Evolutionary conservation across 495 filamentous ascomycete genomes (phyloP), one percentile per base, ranked within the genome.

Genomic region (Aspergillus bridgeri): DNA sequence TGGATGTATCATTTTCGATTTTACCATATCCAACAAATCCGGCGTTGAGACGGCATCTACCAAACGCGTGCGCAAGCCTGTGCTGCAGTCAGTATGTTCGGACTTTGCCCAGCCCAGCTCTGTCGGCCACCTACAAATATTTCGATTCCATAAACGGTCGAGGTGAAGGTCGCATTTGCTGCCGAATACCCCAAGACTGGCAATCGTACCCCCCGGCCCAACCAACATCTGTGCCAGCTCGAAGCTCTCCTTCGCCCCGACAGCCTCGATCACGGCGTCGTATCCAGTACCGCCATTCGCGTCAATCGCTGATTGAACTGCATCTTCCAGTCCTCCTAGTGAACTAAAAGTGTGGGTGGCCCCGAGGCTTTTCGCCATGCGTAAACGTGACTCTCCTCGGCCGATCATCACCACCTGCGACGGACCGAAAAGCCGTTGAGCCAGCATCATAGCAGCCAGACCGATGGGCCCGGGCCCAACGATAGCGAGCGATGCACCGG

Each of bases 201-300:
- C 80, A 60, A 84, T 77, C 0, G 70, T 61, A 11, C 80, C 80
- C 5, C 78, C 79, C 0, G 75, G 65, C 5, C 72, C 79, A 3
- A 84, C 72, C 11, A 84, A 51, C n/a, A 72, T 63, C 61, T 81
- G 79, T 47, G 69, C 69, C 54, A 79, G 56, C 27, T 72, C 69
- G 59, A 82, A 78, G 4, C 73, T 78, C 17, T 69, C 72, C 6
- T 74, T 75, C 18, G 78, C 63, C 3, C 81, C 81, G 6, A 83
- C 81, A 5, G 76, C 79, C 62, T 84, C 81, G 51, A 84, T 79
- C 21, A 84, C 79, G 25, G 74, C 67, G 60, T 84, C 80, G 52
- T 75, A 80, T 1, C 78, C 79, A 42, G 72, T 69, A 3, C 72
- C 75, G 6, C 73, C 72, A 0, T 76, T 81, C 23, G 79, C 53